Conservation (phyloP, 495 filamentous ascomycete species). For the Aspergillus homomorphus region DNA sequence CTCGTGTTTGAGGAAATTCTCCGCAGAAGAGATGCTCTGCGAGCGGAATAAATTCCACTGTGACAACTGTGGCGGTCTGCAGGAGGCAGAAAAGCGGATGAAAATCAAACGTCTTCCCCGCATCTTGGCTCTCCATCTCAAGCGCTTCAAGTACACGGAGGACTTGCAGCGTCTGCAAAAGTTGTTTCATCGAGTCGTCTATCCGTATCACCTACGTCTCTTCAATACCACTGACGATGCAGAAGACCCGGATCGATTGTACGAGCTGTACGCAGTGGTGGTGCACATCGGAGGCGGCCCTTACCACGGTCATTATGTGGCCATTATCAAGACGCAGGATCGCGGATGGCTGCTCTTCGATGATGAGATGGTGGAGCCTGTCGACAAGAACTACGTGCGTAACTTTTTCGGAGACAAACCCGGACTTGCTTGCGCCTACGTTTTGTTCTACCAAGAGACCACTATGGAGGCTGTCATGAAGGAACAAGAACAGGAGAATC, state of each 20-base stretch:
- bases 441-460: slow-evolving; percentile 96
- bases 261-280: slow-evolving; percentile 97
- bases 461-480: slow-evolving; percentile 82
- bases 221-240: slow-evolving; percentile 99
- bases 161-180: slow-evolving; percentile 92
- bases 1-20: slow-evolving; percentile 91
- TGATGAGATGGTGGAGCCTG: slow-evolving; percentile 97
- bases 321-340: slow-evolving; percentile 96
- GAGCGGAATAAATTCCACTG: slow-evolving; percentile 99
- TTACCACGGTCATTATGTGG: slow-evolving; percentile 96
- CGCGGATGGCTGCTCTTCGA: slow-evolving; percentile 95
- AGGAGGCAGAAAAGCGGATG: slow-evolving; percentile 98
- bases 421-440: slow-evolving; percentile 90
- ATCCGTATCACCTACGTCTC: slow-evolving; percentile 91
- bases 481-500: slow-evolving; percentile 77
- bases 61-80: slow-evolving; percentile 92
- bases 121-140: slow-evolving; percentile 88
- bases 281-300: slow-evolving; percentile 98
- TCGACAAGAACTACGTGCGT: slow-evolving; percentile 92
- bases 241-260: slow-evolving; percentile 89
- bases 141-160: slow-evolving; percentile 97
- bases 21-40: slow-evolving; percentile 97
- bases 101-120: slow-evolving; percentile 95
- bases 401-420: slow-evolving; percentile 97
- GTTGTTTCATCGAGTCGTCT: slow-evolving; percentile 93